Conservation (phyloP, 2,329 filamentous ascomycete genomes). For the Ophiostoma australiae region DNA sequence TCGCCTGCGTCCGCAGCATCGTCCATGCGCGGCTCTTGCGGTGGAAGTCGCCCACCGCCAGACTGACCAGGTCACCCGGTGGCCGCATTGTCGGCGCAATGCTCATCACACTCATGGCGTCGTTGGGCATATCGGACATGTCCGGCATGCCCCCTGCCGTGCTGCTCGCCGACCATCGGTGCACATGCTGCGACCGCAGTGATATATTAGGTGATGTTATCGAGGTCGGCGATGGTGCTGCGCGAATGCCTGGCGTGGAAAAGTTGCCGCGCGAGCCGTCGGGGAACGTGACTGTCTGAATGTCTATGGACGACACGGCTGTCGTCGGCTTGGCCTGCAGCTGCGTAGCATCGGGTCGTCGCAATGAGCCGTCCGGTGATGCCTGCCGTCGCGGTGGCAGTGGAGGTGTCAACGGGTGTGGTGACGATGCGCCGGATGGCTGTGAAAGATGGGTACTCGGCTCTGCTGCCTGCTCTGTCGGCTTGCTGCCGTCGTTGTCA, state of each 20-base stretch:
- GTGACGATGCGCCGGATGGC: conserved; percentile 30
- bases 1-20: conserved; percentile 58
- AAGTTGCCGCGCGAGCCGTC: conserved; percentile 65
- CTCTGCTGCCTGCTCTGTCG: background rate
- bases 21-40: conserved; percentile 65
- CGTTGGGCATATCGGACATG: conserved; percentile 39
- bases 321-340: conserved; percentile 69
- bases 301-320: conserved; percentile 74
- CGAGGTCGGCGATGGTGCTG: conserved; percentile 36
- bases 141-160: background rate
- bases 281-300: conserved; percentile 68
- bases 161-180: conserved; percentile 23
- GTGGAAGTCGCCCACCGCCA: conserved; percentile 67
- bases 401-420: conserved; percentile 30
- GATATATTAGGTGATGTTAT: conserved; percentile 19
- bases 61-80: conserved; percentile 70
- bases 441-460: background rate
- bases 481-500: conserved; percentile 24
- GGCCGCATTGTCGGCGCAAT: conserved; percentile 58
- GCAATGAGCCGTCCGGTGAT: conserved; percentile 48
- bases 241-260: conserved; percentile 38
- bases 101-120: conserved; percentile 63
- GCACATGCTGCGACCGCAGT: background rate
- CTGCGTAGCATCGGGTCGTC: conserved; percentile 36
- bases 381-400: conserved; percentile 40